Evolutionary conservation across 306 rosid species (phyloP).

Genomic region (Sophora flavescens): DNA sequence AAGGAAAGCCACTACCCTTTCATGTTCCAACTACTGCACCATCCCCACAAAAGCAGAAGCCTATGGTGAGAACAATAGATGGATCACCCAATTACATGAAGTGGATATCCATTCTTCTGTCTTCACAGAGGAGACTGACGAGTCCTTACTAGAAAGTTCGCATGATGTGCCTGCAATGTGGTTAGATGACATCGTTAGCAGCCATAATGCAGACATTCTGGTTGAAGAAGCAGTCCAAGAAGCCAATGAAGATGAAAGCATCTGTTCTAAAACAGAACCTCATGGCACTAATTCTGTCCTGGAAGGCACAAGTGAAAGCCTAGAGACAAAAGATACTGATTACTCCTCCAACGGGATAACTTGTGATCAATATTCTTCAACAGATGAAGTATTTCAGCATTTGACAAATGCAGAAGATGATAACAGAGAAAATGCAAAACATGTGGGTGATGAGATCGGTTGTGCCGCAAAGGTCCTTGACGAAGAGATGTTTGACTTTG

Average conservation of each 20-base stretch:
- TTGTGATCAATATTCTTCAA: slow-evolving; percentile 51
- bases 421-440: slow-evolving; percentile 44
- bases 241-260: slow-evolving; percentile 31
- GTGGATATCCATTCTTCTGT: slow-evolving; percentile 44
- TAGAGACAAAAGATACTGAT: slow-evolving; percentile 46
- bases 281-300: slow-evolving; percentile 36
- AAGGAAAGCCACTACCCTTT: slow-evolving; percentile 55
- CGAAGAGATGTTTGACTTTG: slow-evolving; percentile 66
- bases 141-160: slow-evolving; percentile 42
- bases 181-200: slow-evolving; percentile 42
- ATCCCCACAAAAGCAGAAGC: slow-evolving; percentile 50
- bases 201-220: slow-evolving; percentile 26
- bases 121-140: slow-evolving; percentile 37
- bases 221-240: slow-evolving; percentile 41
- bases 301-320: slow-evolving; percentile 37
- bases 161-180: slow-evolving; percentile 41
- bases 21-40: slow-evolving; percentile 47
- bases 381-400: slow-evolving; percentile 48
- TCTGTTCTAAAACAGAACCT: slow-evolving; percentile 44
- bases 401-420: slow-evolving; percentile 42
- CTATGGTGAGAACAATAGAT: slow-evolving; percentile 41
- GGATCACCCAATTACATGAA: slow-evolving; percentile 81
- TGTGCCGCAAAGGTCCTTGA: slow-evolving; percentile 23
- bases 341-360: slow-evolving; percentile 34
- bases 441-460: slow-evolving; percentile 34